phyloP scores from a whole-genome alignment of 164 flowering plant genomes.

The Buxus sempervirens region DNA sequence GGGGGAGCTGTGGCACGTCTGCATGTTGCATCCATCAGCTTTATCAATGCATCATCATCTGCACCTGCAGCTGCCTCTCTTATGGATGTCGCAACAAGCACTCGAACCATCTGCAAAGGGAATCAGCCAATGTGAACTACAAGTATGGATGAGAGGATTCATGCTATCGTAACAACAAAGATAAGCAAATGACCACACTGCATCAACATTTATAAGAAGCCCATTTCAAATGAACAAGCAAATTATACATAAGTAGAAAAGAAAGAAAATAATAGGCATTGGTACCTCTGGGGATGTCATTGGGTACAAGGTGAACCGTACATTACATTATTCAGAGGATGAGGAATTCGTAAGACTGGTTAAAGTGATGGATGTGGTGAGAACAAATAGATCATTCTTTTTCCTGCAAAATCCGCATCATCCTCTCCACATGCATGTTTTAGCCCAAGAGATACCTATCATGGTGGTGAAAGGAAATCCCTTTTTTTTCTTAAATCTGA shows the following conservation, averaged over 20 bases:
- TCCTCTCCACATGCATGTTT: no score
- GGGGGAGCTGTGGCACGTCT: constrained; percentile 98
- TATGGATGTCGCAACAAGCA: constrained; percentile 84
- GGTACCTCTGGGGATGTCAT: neutral
- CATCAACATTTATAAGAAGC: neutral
- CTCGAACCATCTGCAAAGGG: constrained; percentile 84
- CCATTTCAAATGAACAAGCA: neutral
- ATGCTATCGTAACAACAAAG: neutral
- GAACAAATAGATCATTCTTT: no score
- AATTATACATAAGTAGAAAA: neutral
- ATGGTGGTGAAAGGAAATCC: no score
- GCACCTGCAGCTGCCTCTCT: constrained; percentile 98
- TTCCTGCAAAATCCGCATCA: no score
- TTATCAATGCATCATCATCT: constrained; percentile 68
- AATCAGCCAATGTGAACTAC: neutral
- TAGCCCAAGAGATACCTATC: no score
- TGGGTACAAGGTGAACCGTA: neutral
- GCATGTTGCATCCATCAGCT: constrained; percentile 89
- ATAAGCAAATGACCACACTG: neutral
- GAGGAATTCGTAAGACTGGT: no score
- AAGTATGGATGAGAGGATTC: neutral
- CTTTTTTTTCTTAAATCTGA: no score
- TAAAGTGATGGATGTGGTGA: no score
- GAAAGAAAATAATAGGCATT: neutral
- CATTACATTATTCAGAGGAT: no score